Percentiles rank a stretch among this genome's conserved stretches.
Conservation (phyloP, 768 basidiomycete species). For the Austroboletus eburneus region DNA sequence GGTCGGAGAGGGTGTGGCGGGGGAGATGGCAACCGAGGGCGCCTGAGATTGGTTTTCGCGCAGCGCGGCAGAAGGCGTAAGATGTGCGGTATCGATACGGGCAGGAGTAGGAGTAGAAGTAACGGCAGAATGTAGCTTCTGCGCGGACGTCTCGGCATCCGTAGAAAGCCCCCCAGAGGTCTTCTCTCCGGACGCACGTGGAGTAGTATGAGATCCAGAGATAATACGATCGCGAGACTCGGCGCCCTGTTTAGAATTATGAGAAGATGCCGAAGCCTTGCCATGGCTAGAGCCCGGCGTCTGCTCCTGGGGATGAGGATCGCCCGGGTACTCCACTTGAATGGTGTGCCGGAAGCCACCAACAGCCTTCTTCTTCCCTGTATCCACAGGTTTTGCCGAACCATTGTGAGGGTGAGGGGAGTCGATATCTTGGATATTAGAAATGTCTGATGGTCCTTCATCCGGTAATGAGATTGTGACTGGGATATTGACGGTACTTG, state of each 20-base stretch:
- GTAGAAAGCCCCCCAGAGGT: slow-evolving; percentile 8
- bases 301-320: slow-evolving; percentile 33
- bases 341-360: slow-evolving; percentile 81
- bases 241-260: slow-evolving; percentile 13
- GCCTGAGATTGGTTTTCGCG: slow-evolving; percentile 29
- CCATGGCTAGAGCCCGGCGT: slow-evolving; percentile 16
- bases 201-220: slow-evolving; percentile 10
- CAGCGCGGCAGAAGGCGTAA: slow-evolving; percentile 22
- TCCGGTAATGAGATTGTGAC: slow-evolving; percentile 28
- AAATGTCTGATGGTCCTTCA: slow-evolving; percentile 16
- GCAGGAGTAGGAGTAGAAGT: slow-evolving; percentile 18
- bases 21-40: slow-evolving; percentile 34
- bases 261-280: slow-evolving; percentile 14
- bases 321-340: slow-evolving; percentile 87
- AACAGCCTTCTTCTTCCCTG: slow-evolving; percentile 42
- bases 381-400: slow-evolving; percentile 36
- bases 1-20: slow-evolving; percentile 40
- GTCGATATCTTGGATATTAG: slow-evolving; percentile 17
- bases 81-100: slow-evolving; percentile 20
- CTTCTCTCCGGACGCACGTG: slow-evolving; percentile 17
- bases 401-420: slow-evolving; percentile 20
- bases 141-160: slow-evolving; percentile 5
- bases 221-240: slow-evolving; percentile 15
- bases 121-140: slow-evolving; percentile 31
- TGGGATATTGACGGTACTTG: slow-evolving; percentile 27